Evolutionary conservation across 2,329 filamentous ascomycete species (phyloP).

Genomic region (Aureobasidium sp.): DNA sequence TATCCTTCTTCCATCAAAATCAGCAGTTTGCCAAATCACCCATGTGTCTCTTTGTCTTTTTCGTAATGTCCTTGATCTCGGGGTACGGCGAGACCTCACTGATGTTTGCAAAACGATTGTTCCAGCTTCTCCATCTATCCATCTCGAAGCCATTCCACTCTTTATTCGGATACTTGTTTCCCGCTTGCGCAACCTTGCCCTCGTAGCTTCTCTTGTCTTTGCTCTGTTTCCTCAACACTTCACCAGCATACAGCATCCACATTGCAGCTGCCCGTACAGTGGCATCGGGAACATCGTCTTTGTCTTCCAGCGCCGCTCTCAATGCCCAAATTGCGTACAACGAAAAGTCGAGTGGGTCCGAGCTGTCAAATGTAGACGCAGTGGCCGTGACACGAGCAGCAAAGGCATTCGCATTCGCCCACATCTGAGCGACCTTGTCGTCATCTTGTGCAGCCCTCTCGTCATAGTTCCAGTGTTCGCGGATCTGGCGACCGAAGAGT

Average conservation of each 20-base stretch:
- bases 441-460: conserved; percentile 21
- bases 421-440: conserved; percentile 20
- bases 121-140: conserved; percentile 26
- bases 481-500: conserved; percentile 25
- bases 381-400: conserved; percentile 23
- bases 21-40: conserved; percentile 7
- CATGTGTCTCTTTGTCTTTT: neutral
- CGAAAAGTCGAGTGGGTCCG: conserved; percentile 23
- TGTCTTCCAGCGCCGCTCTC: conserved; percentile 25
- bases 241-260: conserved; percentile 26
- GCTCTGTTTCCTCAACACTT: conserved; percentile 21
- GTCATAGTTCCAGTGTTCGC: conserved; percentile 26
- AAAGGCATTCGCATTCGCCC: conserved; percentile 29
- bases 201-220: conserved; percentile 25
- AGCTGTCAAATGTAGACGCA: conserved; percentile 18
- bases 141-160: conserved; percentile 25
- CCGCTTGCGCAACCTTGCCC: conserved; percentile 25
- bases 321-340: conserved; percentile 27
- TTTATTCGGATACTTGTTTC: conserved; percentile 21
- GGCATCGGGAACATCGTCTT: conserved; percentile 19
- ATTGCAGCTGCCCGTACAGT: conserved; percentile 23
- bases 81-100: neutral
- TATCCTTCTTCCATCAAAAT: neutral
- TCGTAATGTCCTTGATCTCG: conserved; percentile 6
- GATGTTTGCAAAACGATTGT: conserved; percentile 17